Evolutionary conservation across 2,329 filamentous ascomycete genomes (phyloP).

Genomic region (Epichloe baconii): DNA sequence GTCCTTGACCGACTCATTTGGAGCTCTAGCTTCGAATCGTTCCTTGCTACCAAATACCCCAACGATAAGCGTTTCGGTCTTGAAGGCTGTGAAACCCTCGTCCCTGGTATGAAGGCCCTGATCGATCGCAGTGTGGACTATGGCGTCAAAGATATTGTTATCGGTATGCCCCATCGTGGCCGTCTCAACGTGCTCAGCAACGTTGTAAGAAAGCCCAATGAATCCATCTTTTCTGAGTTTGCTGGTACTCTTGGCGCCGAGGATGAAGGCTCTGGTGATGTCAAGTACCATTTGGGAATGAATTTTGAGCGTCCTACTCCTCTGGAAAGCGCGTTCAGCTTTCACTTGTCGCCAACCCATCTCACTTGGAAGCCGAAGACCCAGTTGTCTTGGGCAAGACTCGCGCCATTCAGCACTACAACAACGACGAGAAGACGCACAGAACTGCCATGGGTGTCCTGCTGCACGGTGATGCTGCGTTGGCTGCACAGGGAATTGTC

Average conservation of each 20-base stretch:
- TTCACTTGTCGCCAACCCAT: conserved; percentile 94
- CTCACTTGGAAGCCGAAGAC: conserved; percentile 95
- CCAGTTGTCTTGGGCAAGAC: conserved; percentile 97
- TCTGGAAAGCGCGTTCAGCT: conserved; percentile 99
- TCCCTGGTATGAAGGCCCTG: conserved; percentile 97
- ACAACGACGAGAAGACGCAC: conserved; percentile 86
- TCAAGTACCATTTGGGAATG: conserved; percentile 99
- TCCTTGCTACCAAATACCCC: conserved; percentile 93
- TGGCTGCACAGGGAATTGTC: conserved; percentile 91
- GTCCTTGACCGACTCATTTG: conserved; percentile 97
- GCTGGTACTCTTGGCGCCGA: conserved; percentile 74
- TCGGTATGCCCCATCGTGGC: conserved; percentile 98
- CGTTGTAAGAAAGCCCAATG: conserved; percentile 97
- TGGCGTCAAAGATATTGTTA: conserved; percentile 97
- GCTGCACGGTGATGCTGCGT: conserved; percentile 92
- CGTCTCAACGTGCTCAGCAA: conserved; percentile 96
- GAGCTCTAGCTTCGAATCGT: conserved; percentile 94
- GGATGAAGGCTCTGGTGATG: conserved; percentile 94
- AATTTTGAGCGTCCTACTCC: conserved; percentile 96
- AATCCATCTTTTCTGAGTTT: conserved; percentile 99
- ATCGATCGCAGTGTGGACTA: conserved; percentile 98
- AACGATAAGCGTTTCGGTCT: conserved; percentile 99
- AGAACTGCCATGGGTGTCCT: conserved; percentile 88
- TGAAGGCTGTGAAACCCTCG: conserved; percentile 91
- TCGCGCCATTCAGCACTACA: conserved; percentile 96